phyloP scores from a whole-genome alignment of 805 yeast species.

The Nakazawaea populi region DNA sequence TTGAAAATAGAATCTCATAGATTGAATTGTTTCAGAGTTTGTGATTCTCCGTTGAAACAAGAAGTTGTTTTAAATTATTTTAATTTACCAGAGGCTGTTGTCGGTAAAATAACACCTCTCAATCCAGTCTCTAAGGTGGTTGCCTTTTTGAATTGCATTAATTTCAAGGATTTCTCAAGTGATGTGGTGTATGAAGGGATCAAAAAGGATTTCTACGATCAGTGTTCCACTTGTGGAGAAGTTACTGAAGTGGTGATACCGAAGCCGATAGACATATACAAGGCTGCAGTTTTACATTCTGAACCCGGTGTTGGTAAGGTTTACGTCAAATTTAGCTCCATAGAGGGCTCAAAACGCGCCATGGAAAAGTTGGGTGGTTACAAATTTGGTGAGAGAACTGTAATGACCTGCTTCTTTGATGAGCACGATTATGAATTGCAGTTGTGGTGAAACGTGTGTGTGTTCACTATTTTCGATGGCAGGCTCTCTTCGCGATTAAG shows the following conservation, averaged over 20 bases:
- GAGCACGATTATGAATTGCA: slow-evolving; percentile 50
- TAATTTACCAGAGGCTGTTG: slow-evolving; percentile 14
- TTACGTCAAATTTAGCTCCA: slow-evolving; percentile 55
- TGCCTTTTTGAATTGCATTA: slow-evolving; percentile 59
- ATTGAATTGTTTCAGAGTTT: background rate
- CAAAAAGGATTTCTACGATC: slow-evolving; percentile 42
- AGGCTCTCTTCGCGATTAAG: no score
- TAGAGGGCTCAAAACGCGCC: slow-evolving; percentile 49
- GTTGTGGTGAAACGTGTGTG: slow-evolving; percentile 17
- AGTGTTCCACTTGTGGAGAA: slow-evolving; percentile 45
- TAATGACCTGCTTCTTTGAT: slow-evolving; percentile 57
- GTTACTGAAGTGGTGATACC: slow-evolving; percentile 57
- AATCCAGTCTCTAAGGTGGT: slow-evolving; percentile 40
- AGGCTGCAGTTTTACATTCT: slow-evolving; percentile 30
- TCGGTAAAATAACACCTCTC: slow-evolving; percentile 13
- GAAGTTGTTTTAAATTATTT: slow-evolving; percentile 5
- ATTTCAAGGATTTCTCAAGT: slow-evolving; percentile 57
- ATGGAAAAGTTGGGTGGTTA: slow-evolving; percentile 38
- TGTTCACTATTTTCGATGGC: background rate
- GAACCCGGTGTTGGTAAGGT: slow-evolving; percentile 66
- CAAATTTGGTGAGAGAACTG: slow-evolving; percentile 59
- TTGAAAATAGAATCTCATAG: slow-evolving; percentile 26
- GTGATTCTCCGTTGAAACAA: slow-evolving; percentile 6
- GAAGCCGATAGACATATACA: slow-evolving; percentile 38
- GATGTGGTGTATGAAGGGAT: slow-evolving; percentile 42